Conservation (phyloP, 75 land plant genomes). For the Pinus taeda region DNA sequence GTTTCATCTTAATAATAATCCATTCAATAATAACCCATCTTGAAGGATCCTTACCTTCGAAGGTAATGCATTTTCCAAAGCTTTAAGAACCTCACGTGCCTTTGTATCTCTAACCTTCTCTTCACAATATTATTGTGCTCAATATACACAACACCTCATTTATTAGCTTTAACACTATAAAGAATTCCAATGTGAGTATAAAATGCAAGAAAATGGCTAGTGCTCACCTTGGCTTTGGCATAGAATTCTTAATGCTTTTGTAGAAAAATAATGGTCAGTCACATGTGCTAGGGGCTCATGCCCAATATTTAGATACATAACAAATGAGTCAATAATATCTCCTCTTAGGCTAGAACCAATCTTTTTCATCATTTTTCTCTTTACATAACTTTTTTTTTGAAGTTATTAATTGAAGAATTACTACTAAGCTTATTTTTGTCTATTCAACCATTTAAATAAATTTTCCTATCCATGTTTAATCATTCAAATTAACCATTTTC, state of each 20-base stretch:
- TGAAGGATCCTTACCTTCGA: constrained; percentile 25
- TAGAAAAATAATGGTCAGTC: constrained; percentile 45
- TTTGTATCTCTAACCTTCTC: constrained; percentile 33
- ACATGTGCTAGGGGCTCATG: constrained; percentile 68
- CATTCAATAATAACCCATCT: neutral
- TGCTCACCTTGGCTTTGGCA: constrained; percentile 56
- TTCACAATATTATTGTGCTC: constrained; percentile 56
- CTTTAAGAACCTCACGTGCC: constrained; percentile 48
- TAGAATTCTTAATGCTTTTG: constrained; percentile 37
- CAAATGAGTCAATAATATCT: constrained; percentile 58
- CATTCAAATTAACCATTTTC: neutral
- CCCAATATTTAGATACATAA: constrained; percentile 72
- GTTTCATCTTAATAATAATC: neutral
- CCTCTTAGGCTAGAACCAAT: constrained; percentile 42
- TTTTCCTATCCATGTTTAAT: constrained; percentile 41
- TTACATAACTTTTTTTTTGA: constrained; percentile 22
- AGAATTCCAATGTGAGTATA: neutral
- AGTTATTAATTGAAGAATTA: constrained; percentile 43
- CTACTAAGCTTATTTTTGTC: constrained; percentile 51
- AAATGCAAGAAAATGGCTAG: neutral
- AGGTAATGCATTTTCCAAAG: constrained; percentile 56
- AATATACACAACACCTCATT: constrained; percentile 17
- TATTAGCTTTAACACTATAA: neutral
- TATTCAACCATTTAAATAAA: constrained; percentile 18
- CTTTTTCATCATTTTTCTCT: constrained; percentile 28